Percentiles rank a stretch among this genome's conserved stretches.
Conservation (phyloP, 2,329 filamentous ascomycete genomes). For the Tolypocladium amazonense region DNA sequence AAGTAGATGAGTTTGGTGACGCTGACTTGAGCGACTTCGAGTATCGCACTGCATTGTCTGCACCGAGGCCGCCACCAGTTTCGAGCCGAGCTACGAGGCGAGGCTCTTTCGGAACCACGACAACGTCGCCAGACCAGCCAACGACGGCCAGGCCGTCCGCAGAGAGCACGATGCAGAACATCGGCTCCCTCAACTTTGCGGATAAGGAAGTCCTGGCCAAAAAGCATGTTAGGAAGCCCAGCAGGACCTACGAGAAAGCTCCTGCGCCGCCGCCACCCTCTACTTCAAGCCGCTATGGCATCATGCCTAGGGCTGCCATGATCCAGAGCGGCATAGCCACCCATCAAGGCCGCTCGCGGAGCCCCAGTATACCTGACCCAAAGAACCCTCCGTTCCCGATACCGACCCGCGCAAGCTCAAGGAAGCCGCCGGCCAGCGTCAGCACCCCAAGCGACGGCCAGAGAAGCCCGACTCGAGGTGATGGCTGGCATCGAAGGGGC, state of each 20-base stretch:
- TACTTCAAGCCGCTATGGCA: constrained; percentile 37
- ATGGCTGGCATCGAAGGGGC: constrained; percentile 45
- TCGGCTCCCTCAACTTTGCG: constrained; percentile 27
- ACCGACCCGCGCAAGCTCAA: constrained; percentile 77
- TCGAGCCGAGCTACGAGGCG: constrained; percentile 29
- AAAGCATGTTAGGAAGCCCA: constrained; percentile 16
- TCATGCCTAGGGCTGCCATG: constrained; percentile 68
- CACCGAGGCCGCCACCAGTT: constrained; percentile 41
- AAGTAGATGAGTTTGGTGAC: constrained; percentile 52
- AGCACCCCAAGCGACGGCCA: constrained; percentile 63
- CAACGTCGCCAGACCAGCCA: constrained; percentile 32
- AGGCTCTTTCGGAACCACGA: constrained; percentile 25
- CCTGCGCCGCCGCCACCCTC: constrained; percentile 14
- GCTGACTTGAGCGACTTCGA: constrained; percentile 55
- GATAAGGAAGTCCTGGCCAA: constrained; percentile 18
- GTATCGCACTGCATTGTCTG: constrained; percentile 54
- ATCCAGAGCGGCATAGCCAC: constrained; percentile 68
- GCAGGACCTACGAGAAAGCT: constrained; percentile 26
- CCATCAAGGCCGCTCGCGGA: constrained; percentile 53
- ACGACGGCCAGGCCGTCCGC: constrained; percentile 14
- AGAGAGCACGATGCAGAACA: constrained; percentile 19
- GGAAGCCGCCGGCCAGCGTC: constrained; percentile 54
- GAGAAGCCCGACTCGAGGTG: constrained; percentile 59
- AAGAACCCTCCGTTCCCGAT: constrained; percentile 80
- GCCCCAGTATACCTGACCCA: constrained; percentile 51